These are phyloP conservation scores for Starmerella floricola DNA, from an alignment of 805 yeast genomes.

Conservation along the genomic window DNA sequence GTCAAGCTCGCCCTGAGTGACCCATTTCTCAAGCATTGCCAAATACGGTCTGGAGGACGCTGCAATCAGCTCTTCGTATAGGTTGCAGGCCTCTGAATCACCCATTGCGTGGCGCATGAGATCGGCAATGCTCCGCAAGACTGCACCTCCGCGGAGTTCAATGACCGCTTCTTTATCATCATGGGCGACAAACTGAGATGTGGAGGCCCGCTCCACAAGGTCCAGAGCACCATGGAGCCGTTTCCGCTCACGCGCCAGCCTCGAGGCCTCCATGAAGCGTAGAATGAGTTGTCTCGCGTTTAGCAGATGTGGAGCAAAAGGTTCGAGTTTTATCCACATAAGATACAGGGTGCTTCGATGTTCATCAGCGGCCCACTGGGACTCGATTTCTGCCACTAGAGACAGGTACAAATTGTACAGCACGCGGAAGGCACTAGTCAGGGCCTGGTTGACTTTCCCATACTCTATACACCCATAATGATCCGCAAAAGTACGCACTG, in stretches of 20 bases:
- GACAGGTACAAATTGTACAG: conserved; percentile 29
- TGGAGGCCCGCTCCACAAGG: conserved; percentile 8
- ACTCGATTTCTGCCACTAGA: conserved; percentile 25
- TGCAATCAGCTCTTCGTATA: conserved; percentile 43
- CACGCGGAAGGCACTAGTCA: conserved; percentile 48
- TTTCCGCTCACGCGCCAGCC: conserved; percentile 11
- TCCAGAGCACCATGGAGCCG: conserved; percentile 3
- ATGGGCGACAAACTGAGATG: conserved; percentile 29
- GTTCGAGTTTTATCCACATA: conserved; percentile 6
- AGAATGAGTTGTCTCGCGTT: conserved; percentile 9
- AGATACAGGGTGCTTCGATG: conserved; percentile 24
- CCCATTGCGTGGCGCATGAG: conserved; percentile 51
- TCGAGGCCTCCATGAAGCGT: conserved; percentile 6
- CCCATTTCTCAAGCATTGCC: conserved; percentile 65
- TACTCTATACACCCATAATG: conserved; percentile 41
- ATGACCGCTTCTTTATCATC: conserved; percentile 32
- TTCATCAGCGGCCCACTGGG: conserved; percentile 36
- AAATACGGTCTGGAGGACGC: conserved; percentile 53
- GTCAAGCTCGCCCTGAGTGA: conserved; percentile 54
- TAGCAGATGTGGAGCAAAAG: conserved; percentile 24
- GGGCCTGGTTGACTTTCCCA: conserved; percentile 64
- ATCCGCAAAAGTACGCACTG: conserved; percentile 49
- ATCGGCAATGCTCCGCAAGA: conserved; percentile 49
- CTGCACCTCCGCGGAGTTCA: conserved; percentile 57
- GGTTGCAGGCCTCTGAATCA: conserved; percentile 42